Percentiles rank a stretch among this genome's conserved stretches.
These are phyloP conservation scores for Alternaria tenuissima DNA, from an alignment of 2,329 filamentous ascomycete species.

Conservation along the genomic window DNA sequence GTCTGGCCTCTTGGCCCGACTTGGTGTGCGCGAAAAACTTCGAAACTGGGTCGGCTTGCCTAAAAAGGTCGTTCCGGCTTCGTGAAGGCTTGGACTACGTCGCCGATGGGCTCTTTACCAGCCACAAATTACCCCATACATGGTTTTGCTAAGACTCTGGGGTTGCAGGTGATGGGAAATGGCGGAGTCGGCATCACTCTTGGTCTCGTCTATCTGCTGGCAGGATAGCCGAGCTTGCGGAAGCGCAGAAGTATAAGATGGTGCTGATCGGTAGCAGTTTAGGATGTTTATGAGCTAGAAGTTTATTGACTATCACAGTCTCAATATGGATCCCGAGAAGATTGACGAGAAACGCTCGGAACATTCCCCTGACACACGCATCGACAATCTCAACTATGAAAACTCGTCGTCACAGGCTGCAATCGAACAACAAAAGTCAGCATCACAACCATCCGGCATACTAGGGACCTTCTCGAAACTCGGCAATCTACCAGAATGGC, in stretches of 20 bases:
- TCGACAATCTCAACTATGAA: slow-evolving; percentile 5
- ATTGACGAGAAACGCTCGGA: slow-evolving; percentile 12
- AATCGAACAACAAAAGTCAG: slow-evolving; percentile 9
- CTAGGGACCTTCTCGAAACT: slow-evolving; percentile 17
- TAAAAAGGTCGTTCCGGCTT: slow-evolving; percentile 1
- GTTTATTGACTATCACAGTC: background rate
- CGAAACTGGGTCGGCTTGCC: slow-evolving; percentile 4
- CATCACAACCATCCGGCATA: slow-evolving; percentile 1
- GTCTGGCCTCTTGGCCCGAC: slow-evolving; percentile 12
- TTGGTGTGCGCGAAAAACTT: slow-evolving; percentile 3
- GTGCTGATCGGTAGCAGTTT: background rate
- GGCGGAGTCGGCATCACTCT: slow-evolving; percentile 1
- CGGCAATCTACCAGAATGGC: slow-evolving; percentile 27
- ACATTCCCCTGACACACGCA: slow-evolving; percentile 11
- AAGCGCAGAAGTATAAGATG: slow-evolving; percentile 3
- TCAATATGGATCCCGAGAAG: slow-evolving; percentile 16
- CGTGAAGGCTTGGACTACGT: slow-evolving; percentile 6
- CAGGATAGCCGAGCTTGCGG: background rate
- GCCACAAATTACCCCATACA: slow-evolving; percentile 5
- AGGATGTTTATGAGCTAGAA: background rate
- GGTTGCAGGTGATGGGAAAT: background rate
- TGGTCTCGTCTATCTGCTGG: background rate
- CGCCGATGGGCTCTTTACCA: background rate
- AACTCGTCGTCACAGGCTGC: background rate
- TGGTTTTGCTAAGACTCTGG: slow-evolving; percentile 7